Percentiles rank a stretch among this genome's conserved stretches.
Conservation (phyloP, 225 moss, liverwort and hornwort species). For the Physcomitrium patens region DNA sequence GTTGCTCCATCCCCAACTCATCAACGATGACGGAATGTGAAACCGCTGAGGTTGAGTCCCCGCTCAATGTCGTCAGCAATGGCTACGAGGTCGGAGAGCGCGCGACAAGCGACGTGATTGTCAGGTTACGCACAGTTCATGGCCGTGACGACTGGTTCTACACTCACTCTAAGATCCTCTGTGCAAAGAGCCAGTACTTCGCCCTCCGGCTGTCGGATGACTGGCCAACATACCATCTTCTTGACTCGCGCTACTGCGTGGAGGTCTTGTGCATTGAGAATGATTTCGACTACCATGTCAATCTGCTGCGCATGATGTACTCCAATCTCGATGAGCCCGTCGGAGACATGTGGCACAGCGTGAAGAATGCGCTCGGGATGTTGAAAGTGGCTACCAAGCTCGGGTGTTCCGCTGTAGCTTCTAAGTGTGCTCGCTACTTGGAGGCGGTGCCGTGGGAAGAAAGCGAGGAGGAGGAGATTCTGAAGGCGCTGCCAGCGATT, state of each 20-base stretch:
- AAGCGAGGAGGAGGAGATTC: slow-evolving; percentile 85
- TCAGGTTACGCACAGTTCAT: slow-evolving; percentile 67
- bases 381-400: slow-evolving; percentile 84
- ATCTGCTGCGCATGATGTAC: slow-evolving; percentile 72
- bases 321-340: slow-evolving; percentile 58
- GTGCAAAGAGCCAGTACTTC: slow-evolving; percentile 69
- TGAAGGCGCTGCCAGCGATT: slow-evolving; percentile 65
- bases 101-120: slow-evolving; percentile 80
- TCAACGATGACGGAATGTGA: slow-evolving; percentile 53
- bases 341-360: slow-evolving; percentile 80
- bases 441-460: slow-evolving; percentile 94
- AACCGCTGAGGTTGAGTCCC: slow-evolving; percentile 30
- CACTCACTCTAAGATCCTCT: slow-evolving; percentile 61
- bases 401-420: slow-evolving; percentile 68
- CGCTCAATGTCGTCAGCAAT: slow-evolving; percentile 38
- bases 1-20: slow-evolving; percentile 26
- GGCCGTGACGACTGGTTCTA: slow-evolving; percentile 91
- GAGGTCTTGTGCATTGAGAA: slow-evolving; percentile 75
- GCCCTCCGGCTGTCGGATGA: slow-evolving; percentile 69
- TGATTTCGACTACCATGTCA: slow-evolving; percentile 82
- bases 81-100: slow-evolving; percentile 74
- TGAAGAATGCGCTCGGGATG: slow-evolving; percentile 79
- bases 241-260: slow-evolving; percentile 71
- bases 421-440: slow-evolving; percentile 75
- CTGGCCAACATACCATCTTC: slow-evolving; percentile 74